Evolutionary conservation across 768 basidiomycete species (phyloP).

Genomic region (Mrakia hoshinonis): DNA sequence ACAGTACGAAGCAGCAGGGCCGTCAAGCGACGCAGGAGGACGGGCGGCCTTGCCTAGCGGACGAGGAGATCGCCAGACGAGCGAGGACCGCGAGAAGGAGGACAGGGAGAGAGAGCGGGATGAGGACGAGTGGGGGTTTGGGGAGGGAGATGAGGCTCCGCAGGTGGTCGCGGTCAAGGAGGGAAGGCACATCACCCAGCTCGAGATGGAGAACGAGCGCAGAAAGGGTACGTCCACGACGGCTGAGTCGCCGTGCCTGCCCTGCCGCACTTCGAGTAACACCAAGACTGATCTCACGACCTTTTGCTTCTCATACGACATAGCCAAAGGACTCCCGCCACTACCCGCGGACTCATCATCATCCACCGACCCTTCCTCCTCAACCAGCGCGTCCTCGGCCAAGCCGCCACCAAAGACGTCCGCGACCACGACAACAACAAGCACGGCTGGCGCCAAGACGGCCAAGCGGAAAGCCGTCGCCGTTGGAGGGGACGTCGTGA

Average conservation of each 20-base stretch:
- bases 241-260: neutral
- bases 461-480: constrained; percentile 37
- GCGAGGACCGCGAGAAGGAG: constrained; percentile 49
- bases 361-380: too few relatives aligned
- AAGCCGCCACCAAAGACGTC: neutral
- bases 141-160: constrained; percentile 64
- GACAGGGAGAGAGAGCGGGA: constrained; percentile 51
- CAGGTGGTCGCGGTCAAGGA: constrained; percentile 80
- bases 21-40: neutral
- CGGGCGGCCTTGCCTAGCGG: constrained; percentile 12
- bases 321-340: constrained; percentile 33
- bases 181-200: constrained; percentile 73
- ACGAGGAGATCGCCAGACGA: constrained; percentile 18
- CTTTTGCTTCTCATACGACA: neutral
- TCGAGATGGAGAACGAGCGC: constrained; percentile 60
- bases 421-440: constrained; percentile 28
- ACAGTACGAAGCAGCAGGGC: neutral
- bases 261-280: neutral
- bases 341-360: constrained; percentile 3
- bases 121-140: constrained; percentile 31
- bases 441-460: constrained; percentile 26
- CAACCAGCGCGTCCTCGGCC: neutral
- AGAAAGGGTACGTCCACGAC: constrained; percentile 20
- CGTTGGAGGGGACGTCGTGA: constrained; percentile 22
- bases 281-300: neutral